Evolutionary conservation across 1,139 yeast species (phyloP).

Genomic region (Hanseniaspora sp.): DNA sequence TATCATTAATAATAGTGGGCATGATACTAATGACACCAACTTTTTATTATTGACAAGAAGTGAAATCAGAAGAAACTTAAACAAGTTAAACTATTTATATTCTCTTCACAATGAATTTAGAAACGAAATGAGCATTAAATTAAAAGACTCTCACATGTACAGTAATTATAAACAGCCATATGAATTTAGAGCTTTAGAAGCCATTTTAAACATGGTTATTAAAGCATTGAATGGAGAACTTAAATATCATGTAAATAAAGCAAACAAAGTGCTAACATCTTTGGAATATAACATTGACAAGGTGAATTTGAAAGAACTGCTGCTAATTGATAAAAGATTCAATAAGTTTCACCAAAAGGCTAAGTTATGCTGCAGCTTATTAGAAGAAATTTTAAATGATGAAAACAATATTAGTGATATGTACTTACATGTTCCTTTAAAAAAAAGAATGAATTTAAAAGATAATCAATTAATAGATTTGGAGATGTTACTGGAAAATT

Average conservation of each 20-base stretch:
- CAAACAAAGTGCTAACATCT: conserved; percentile 69
- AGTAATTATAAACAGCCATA: conserved; percentile 32
- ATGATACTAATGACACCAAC: not conserved
- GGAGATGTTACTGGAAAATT: conserved; percentile 64
- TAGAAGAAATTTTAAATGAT: conserved; percentile 79
- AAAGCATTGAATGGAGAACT: conserved; percentile 77
- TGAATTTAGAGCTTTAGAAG: conserved; percentile 83
- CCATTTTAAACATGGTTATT: conserved; percentile 74
- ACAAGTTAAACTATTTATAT: conserved; percentile 22
- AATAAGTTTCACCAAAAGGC: conserved; percentile 79
- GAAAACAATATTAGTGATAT: conserved; percentile 65
- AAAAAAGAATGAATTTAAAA: conserved; percentile 17
- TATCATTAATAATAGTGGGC: conserved; percentile 19
- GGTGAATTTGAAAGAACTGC: conserved; percentile 63
- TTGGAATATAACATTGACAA: conserved; percentile 79
- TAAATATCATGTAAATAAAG: conserved; percentile 57
- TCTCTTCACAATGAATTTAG: conserved; percentile 25
- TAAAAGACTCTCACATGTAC: conserved; percentile 31
- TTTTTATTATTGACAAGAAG: conserved; percentile 1
- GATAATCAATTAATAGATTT: conserved; percentile 38
- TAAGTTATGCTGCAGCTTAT: conserved; percentile 64
- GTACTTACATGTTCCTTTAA: conserved; percentile 39
- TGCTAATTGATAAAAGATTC: conserved; percentile 70
- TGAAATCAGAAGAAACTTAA: conserved; percentile 11
- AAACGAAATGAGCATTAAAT: conserved; percentile 22